A percentile compares a stretch with the other conserved stretches of the same genome.
Evolutionary conservation across 148 eudicot genomes (phyloP).

Genomic region (Euryodendron excelsum): DNA sequence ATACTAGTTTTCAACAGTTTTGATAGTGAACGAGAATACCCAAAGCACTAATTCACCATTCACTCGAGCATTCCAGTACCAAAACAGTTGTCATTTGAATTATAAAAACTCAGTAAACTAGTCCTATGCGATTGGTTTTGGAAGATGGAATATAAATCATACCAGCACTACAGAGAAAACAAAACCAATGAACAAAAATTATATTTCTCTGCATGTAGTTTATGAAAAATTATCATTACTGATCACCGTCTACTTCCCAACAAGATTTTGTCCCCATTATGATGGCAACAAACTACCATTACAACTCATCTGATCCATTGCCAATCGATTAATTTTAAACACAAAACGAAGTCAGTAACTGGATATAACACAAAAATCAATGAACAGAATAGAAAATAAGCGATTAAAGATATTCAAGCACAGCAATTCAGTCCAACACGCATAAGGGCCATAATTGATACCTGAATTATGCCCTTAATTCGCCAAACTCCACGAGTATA

Average conservation of each 20-base stretch:
- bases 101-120: background rate
- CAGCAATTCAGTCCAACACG: background rate
- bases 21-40: background rate
- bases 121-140: background rate
- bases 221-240: background rate
- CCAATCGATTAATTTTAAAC: background rate
- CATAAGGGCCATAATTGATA: background rate
- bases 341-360: background rate
- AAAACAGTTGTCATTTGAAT: background rate
- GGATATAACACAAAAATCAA: background rate
- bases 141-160: background rate
- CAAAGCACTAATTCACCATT: background rate
- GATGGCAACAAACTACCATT: background rate
- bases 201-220: background rate
- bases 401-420: background rate
- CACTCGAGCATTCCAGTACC: background rate
- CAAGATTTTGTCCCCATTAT: background rate
- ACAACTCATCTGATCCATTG: background rate
- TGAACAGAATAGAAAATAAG: background rate
- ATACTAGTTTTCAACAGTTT: background rate
- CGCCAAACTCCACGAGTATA: background rate
- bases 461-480: slow-evolving; percentile 2
- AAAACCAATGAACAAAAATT: background rate
- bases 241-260: background rate
- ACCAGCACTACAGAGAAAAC: background rate